Evolutionary conservation across 352 stramenopile species (phyloP).

Genomic region (Pythium dissimile): DNA sequence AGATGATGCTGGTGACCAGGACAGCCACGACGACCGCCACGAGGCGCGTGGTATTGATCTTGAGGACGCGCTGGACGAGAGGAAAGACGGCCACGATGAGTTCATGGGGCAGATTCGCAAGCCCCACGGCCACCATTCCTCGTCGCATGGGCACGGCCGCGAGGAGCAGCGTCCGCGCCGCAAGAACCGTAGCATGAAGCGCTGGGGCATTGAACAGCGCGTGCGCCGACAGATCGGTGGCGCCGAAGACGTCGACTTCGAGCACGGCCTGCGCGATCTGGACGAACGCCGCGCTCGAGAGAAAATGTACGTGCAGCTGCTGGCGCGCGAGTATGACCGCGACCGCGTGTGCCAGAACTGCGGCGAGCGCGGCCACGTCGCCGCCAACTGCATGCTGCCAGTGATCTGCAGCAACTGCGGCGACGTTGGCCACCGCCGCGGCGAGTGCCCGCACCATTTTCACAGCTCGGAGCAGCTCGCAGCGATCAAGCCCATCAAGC

Average conservation of each 20-base stretch:
- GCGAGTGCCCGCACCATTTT: slow-evolving; percentile 42
- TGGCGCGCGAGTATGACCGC: slow-evolving; percentile 51
- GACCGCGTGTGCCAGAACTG: slow-evolving; percentile 75
- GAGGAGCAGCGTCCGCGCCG: not conserved
- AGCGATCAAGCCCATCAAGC: slow-evolving; percentile 16
- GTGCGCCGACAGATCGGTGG: slow-evolving; percentile 24
- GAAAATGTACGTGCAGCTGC: slow-evolving; percentile 61
- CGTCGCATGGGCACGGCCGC: not conserved
- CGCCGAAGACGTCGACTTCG: slow-evolving; percentile 63
- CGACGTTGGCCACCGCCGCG: slow-evolving; percentile 50
- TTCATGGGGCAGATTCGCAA: slow-evolving; percentile 18
- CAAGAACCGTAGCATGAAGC: not conserved
- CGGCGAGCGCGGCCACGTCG: slow-evolving; percentile 63
- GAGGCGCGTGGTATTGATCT: slow-evolving; percentile 4
- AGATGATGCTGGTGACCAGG: too few species aligned
- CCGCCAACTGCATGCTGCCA: slow-evolving; percentile 67
- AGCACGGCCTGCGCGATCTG: slow-evolving; percentile 59
- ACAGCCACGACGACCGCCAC: slow-evolving; percentile 17
- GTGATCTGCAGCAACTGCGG: slow-evolving; percentile 79
- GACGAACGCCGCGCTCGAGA: slow-evolving; percentile 36
- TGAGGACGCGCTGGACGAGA: slow-evolving; percentile 7
- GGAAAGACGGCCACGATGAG: slow-evolving; percentile 2
- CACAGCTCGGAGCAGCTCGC: slow-evolving; percentile 30
- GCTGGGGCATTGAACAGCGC: slow-evolving; percentile 11
- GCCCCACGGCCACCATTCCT: slow-evolving; percentile 2